Evolutionary conservation across 140 eudicot species (phyloP), one percentile per base, ranked within the genome.

Genomic region (Ambrosia hybrid): DNA sequence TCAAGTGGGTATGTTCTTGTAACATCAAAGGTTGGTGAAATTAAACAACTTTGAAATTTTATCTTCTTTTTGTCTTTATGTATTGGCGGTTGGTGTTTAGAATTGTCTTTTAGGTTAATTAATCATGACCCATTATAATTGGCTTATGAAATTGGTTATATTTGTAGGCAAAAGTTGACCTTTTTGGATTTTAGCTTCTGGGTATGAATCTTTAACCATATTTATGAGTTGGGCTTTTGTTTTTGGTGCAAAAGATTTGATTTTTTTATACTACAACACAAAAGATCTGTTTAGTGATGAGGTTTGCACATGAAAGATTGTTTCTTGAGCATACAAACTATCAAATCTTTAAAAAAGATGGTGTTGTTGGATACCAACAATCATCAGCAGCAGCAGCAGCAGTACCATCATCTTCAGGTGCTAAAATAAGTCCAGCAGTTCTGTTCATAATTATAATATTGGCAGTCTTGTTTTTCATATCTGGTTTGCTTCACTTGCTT

Each of bases 401-500:
- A 9, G 4, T 12, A 9, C 37, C 87, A 21, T 67, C 92, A 17
- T 78, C 91, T 16, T 84, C 92, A 15, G 86, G 92, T 10, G 37
- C 83, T 34, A 91, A 58, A 71, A 91, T 88, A 36, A 86, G 96
- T 15, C 97, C 97, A 4, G 94, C 88, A 48, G 88, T 88, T 68
- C 88, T 91, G 9, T 88, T 88, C 79, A 84, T 91, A 26, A 88
- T 88, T 53, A 85, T 91, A 1, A 88, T 91, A 26, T 70, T 91
- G 75, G 97, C 97, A 59, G 87, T 88, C 68, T 74, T 91, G 37
- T 91, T 91, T 68, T 88, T 91, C 83, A 81, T 91, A 80, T 86
- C 97, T 73, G 97, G 93, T 64, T 79, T 91, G 8, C 89, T 91
- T 10, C 96, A 88, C 70, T 82, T 91, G 36, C 93, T 91, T 33